Percentiles rank a stretch among this genome's conserved stretches.
Conservation (phyloP, 2,329 filamentous ascomycete species). For the Exophiala calicioides region DNA sequence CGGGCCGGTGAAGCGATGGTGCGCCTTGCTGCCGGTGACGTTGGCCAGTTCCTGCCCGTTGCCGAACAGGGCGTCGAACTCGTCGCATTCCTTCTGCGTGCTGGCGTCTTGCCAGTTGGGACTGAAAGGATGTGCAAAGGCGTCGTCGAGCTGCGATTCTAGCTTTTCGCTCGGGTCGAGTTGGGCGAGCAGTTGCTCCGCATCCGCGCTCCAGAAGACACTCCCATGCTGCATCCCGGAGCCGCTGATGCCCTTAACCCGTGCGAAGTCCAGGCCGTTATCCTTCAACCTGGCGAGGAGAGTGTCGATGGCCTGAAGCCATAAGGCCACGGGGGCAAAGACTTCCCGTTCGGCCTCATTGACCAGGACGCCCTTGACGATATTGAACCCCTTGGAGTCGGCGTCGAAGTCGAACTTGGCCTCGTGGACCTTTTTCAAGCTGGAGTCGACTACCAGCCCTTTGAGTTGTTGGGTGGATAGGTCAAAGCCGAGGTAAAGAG, state of each 20-base stretch:
- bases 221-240: conserved; percentile 98
- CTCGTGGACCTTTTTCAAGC: conserved; percentile 76
- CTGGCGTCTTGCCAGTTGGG: conserved; percentile 99
- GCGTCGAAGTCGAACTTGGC: conserved; percentile 95
- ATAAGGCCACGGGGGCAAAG: conserved; percentile 89
- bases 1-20: conserved; percentile 96
- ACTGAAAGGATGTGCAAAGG: conserved; percentile 81
- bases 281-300: conserved; percentile 73
- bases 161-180: conserved; percentile 65
- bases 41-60: conserved; percentile 68
- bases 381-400: conserved; percentile 74
- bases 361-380: conserved; percentile 83
- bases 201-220: conserved; percentile 81
- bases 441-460: conserved; percentile 81
- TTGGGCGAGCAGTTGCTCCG: conserved; percentile 62
- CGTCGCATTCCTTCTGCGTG: conserved; percentile 87
- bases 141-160: conserved; percentile 69
- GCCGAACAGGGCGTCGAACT: conserved; percentile 75
- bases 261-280: conserved; percentile 69
- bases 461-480: conserved; percentile 97
- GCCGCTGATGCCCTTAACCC: conserved; percentile 80
- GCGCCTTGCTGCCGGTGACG: conserved; percentile 85
- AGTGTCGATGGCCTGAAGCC: conserved; percentile 88
- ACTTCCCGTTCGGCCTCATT: conserved; percentile 84
- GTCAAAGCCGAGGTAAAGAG: conserved; percentile 89